Evolutionary conservation across 768 basidiomycete genomes (phyloP), one percentile per base, ranked within the genome.

Genomic region (Clathrus columnatus): DNA sequence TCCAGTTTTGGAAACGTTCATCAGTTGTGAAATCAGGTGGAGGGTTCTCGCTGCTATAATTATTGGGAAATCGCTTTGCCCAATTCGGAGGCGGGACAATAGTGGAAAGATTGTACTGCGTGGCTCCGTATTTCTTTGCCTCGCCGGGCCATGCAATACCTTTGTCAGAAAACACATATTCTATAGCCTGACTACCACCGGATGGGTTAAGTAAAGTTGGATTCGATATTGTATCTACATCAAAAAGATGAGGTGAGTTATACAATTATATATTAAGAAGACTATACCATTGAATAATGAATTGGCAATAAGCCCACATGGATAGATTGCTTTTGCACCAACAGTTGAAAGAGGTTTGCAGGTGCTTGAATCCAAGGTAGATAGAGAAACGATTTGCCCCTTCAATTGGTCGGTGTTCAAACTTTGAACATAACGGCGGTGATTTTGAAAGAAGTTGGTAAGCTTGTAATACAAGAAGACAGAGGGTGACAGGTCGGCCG

Each of bases 1-100:
- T 99, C 96, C 96, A 99, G 66, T 95, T 94, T 70, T 98, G 95
- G 75, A 99, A 98, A 63, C 89, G 93, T 69, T 97, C 89, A 64
- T 98, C 85, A 1, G 62, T 61, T 51, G 74, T 72, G 30, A 98
- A 73, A 65, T 96, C 72, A 1, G 92, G 94, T 18, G 85, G 83
- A 16, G 79, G 79, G 59, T 75, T 81, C 4, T 69, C 69, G 1
- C 70, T 65, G 3, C 81, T 82, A 70, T 96, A 97, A 54, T 78
- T 78, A 58, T 86, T 67, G 1, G 91, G 91, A 72, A 75, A 97
- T 53, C 77, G 77, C 28, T 68, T 64, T 1, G 61, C 68, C 96
- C 96, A 99, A 70, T 96, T 97, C 5, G 96, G 96, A 26, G 96
- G 96, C 5, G 95, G 95, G 0, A 87, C 78, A 43, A 95, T 84